Conservation (phyloP, 2,329 filamentous ascomycete species). For the Pseudocercospora crystallina region DNA sequence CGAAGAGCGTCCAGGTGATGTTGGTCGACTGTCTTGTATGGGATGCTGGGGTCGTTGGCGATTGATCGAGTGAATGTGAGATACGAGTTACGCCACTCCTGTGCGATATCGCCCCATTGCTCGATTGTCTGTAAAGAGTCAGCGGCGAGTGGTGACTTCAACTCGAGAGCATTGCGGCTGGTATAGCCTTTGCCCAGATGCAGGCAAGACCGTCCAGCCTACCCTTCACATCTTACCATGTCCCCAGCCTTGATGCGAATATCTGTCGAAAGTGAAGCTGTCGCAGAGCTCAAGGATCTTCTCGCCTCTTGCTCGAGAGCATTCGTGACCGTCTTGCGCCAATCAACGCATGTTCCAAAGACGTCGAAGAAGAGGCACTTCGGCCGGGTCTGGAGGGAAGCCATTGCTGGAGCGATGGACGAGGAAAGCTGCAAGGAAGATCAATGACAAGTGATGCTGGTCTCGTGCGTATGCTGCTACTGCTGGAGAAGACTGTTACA, state of each 20-base stretch:
- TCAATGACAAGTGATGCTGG: background rate
- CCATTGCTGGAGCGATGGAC: background rate
- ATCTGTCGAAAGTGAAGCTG: slow-evolving; percentile 46
- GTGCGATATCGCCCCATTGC: slow-evolving; percentile 49
- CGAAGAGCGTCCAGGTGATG: slow-evolving; percentile 66
- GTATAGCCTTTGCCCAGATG: background rate
- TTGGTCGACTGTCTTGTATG: slow-evolving; percentile 70
- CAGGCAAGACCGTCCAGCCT: background rate
- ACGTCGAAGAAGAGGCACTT: slow-evolving; percentile 69
- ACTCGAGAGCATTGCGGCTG: too few relatives aligned
- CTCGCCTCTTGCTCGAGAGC: slow-evolving; percentile 56
- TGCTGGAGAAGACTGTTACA: too few relatives aligned
- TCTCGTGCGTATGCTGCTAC: background rate
- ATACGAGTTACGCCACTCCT: slow-evolving; percentile 66
- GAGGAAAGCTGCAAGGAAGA: background rate
- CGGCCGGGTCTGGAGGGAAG: slow-evolving; percentile 40
- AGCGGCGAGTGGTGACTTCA: background rate
- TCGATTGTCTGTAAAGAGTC: slow-evolving; percentile 38
- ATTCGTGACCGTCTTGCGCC: slow-evolving; percentile 65
- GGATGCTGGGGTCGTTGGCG: slow-evolving; percentile 40
- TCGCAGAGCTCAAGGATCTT: slow-evolving; percentile 48
- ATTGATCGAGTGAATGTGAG: slow-evolving; percentile 53
- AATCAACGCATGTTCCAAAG: slow-evolving; percentile 79
- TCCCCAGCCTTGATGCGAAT: slow-evolving; percentile 49
- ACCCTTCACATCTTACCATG: slow-evolving; percentile 37